These are phyloP conservation scores for Paramecium caudatum DNA, from an alignment of 73 alveolate genomes.

Conservation along the genomic window DNA sequence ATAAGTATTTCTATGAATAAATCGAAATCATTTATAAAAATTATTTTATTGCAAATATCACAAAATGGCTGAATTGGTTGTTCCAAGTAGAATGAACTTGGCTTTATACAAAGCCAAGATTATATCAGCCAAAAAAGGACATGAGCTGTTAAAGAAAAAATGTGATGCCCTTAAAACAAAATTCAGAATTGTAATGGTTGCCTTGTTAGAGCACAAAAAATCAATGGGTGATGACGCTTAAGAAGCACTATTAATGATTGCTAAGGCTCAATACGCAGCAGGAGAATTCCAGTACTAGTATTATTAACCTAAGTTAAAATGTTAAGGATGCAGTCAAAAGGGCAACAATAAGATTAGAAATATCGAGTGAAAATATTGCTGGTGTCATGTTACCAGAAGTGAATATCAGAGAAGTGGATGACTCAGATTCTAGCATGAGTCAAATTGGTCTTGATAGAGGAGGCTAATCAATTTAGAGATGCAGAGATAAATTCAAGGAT, in stretches of 20 bases:
- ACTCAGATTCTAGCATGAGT: conserved; percentile 80
- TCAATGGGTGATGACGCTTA: conserved; percentile 89
- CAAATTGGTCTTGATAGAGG: conserved; percentile 94
- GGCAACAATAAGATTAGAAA: conserved; percentile 82
- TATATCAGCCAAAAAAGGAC: conserved; percentile 97
- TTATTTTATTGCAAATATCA: conserved; percentile 10
- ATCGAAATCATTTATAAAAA: no score
- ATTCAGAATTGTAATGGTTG: conserved; percentile 88
- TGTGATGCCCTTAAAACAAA: conserved; percentile 90
- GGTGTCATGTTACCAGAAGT: conserved; percentile 86
- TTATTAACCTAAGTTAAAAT: conserved; percentile 48
- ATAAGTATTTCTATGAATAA: no score
- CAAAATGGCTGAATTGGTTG: conserved; percentile 52
- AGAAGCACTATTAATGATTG: conserved; percentile 85
- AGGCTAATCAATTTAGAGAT: conserved; percentile 89
- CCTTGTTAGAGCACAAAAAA: conserved; percentile 83
- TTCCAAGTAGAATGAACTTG: conserved; percentile 79
- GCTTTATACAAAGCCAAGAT: conserved; percentile 82
- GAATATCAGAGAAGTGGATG: conserved; percentile 78
- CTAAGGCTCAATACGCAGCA: conserved; percentile 95
- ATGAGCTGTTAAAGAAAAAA: conserved; percentile 96
- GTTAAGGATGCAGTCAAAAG: conserved; percentile 88
- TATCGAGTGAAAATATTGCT: conserved; percentile 86
- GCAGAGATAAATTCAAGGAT: conserved; percentile 88
- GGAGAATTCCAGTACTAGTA: conserved; percentile 89